phyloP scores from a whole-genome alignment of 768 basidiomycete species.

The Lyophyllum shimeji region DNA sequence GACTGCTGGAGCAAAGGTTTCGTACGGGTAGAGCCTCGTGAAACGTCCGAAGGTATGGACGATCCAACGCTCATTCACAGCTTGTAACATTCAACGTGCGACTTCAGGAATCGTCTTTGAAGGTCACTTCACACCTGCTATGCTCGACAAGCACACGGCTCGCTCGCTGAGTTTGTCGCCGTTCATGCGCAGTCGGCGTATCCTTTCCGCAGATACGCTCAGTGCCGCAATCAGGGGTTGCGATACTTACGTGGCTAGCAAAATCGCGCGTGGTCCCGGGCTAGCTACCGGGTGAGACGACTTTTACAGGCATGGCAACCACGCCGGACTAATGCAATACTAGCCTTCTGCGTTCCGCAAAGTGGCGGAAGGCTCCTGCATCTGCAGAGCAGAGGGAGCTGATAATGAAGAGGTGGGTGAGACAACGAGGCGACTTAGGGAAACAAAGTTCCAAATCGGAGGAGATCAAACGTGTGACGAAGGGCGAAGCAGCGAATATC shows the following conservation, averaged over 20 bases:
- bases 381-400: slow-evolving; percentile 59
- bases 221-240: slow-evolving; percentile 63
- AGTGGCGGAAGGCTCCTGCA: slow-evolving; percentile 65
- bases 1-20: slow-evolving; percentile 73
- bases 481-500: slow-evolving; percentile 78
- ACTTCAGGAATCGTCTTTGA: slow-evolving; percentile 32
- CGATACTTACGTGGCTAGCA: slow-evolving; percentile 63
- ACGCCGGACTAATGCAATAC: background rate
- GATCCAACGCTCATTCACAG: background rate
- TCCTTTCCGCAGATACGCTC: slow-evolving; percentile 56
- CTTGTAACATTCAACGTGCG: background rate
- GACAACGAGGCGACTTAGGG: slow-evolving; percentile 17
- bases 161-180: slow-evolving; percentile 47
- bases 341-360: slow-evolving; percentile 63
- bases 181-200: slow-evolving; percentile 48
- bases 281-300: slow-evolving; percentile 43
- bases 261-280: slow-evolving; percentile 51
- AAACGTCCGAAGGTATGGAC: slow-evolving; percentile 33
- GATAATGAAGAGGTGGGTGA: slow-evolving; percentile 52
- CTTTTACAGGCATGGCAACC: background rate
- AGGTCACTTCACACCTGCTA: slow-evolving; percentile 56
- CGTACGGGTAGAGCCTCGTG: slow-evolving; percentile 56
- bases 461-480: slow-evolving; percentile 51
- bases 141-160: slow-evolving; percentile 45
- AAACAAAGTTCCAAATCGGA: slow-evolving; percentile 23